A percentile compares a stretch with the other conserved stretches of the same genome.
phyloP scores from a whole-genome alignment of 139 green algal species.

The Volvox reticuliferus region DNA sequence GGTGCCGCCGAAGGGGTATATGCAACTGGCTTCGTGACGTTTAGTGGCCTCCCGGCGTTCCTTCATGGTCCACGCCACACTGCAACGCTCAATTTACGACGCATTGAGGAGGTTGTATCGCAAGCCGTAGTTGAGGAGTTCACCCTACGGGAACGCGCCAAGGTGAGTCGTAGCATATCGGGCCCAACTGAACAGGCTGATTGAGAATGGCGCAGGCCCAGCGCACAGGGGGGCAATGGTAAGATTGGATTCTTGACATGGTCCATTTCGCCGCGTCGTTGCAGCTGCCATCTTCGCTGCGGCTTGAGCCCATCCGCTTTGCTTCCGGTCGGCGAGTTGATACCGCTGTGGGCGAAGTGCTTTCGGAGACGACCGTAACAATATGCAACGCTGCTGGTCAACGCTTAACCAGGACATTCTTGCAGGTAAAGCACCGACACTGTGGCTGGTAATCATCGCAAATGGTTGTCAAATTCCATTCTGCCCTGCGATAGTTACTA shows the following conservation, averaged over 20 bases:
- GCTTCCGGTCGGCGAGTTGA: slow-evolving; percentile 49
- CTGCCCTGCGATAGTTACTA: too few relatives aligned
- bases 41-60: slow-evolving; percentile 70
- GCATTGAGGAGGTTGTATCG: slow-evolving; percentile 66
- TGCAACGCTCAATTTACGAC: slow-evolving; percentile 63
- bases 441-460: too few relatives aligned
- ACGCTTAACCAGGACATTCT: neutral
- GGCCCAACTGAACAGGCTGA: too few relatives aligned
- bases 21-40: slow-evolving; percentile 64
- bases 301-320: slow-evolving; percentile 73
- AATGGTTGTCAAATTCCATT: too few relatives aligned
- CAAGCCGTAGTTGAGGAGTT: slow-evolving; percentile 63
- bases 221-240: too few relatives aligned
- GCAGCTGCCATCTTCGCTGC: slow-evolving; percentile 64
- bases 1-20: slow-evolving; percentile 61
- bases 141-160: slow-evolving; percentile 63
- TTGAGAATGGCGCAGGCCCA: too few relatives aligned
- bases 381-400: slow-evolving; percentile 58
- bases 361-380: slow-evolving; percentile 71
- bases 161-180: slow-evolving; percentile 48
- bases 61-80: slow-evolving; percentile 64
- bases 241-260: too few relatives aligned
- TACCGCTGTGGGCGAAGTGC: slow-evolving; percentile 60
- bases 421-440: neutral
- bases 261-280: neutral